Evolutionary conservation across 495 filamentous ascomycete genomes (phyloP), one percentile per base, ranked within the genome.

Genomic region (Aspergillus taichungensis): DNA sequence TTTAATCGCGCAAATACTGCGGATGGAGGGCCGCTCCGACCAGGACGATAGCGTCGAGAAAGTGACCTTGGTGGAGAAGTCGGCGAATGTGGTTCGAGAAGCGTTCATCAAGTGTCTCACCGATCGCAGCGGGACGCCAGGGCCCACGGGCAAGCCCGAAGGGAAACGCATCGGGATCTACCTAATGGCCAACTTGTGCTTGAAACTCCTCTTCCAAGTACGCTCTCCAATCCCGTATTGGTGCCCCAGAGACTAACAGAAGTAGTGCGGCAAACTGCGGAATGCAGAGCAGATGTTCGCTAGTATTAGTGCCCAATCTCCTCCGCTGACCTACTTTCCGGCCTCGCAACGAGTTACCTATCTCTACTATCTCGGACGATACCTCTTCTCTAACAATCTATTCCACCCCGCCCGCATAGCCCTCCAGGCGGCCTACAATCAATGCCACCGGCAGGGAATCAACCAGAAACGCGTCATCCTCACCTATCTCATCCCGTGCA

Each of bases 291-390:
- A 88, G 49, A 86, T 97, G 62, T 89, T 95, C 60, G 83, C 82
- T 49, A 94, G 94, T 54, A 87, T 97, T 55, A 82, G 78, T 50
- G 80, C 87, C 31, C 81, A 83, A 50, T 88, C 87, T 2, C 87
- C 89, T 5, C 85, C 86, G 0, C 71, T 94, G 11, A 68, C 72
- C 3, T 69, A 83, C 34, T 95, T 89, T 57, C 87, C 91, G 11
- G 87, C 87, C n/a, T 76, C 87, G 8, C 87, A 96, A 46, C 78
- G 87, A 34, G 86, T 94, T 27, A 89, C 91, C 13, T 97, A 89
- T 59, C 80, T 95, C 6, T 96, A 95, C 65, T 96, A 95, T 57
- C 84, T 95, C 12, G 91, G 91, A 28, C 84, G 89, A 33, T 95
- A 90, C 56, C 75, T 85, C 47, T 89, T 95, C 56, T 78, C 82